Conservation (phyloP, 1,284 basidiomycete genomes). For the Pascua sp. region DNA sequence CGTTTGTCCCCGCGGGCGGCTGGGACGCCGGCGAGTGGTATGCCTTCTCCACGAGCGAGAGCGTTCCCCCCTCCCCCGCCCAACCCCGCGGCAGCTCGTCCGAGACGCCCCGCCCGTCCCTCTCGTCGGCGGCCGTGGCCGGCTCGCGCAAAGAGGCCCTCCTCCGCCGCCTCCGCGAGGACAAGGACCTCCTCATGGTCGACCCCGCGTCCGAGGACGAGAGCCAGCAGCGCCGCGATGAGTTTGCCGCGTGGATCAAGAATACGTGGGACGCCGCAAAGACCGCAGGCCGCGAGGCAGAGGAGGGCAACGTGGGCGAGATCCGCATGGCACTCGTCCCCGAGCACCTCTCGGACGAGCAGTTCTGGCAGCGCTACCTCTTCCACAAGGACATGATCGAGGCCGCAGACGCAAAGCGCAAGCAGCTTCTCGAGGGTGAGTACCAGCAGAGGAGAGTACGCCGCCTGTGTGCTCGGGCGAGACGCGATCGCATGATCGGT, state of each 20-base stretch:
- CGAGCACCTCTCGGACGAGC: slow-evolving; percentile 60
- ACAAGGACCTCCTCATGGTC: slow-evolving; percentile 69
- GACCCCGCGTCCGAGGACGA: slow-evolving; percentile 67
- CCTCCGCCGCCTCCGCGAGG: slow-evolving; percentile 66
- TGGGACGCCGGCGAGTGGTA: slow-evolving; percentile 85
- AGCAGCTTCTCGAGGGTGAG: slow-evolving; percentile 71
- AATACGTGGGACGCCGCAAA: slow-evolving; percentile 50
- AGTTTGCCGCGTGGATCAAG: slow-evolving; percentile 63
- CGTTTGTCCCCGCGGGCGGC: slow-evolving; percentile 52
- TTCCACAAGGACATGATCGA: slow-evolving; percentile 85
- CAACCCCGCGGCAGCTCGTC: too few relatives aligned
- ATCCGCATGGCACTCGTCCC: slow-evolving; percentile 68
- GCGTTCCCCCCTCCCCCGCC: background rate
- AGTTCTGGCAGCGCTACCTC: slow-evolving; percentile 88
- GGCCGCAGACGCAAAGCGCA: slow-evolving; percentile 74
- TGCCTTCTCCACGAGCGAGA: slow-evolving; percentile 51
- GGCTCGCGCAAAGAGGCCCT: slow-evolving; percentile 66
- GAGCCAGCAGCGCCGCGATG: slow-evolving; percentile 52
- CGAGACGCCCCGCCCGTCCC: slow-evolving; percentile 4
- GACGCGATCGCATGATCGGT: background rate
- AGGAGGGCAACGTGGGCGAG: slow-evolving; percentile 56
- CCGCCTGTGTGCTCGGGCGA: too few relatives aligned
- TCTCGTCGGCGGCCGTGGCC: slow-evolving; percentile 29
- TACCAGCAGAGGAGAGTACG: slow-evolving; percentile 3
- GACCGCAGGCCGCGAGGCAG: slow-evolving; percentile 45